Percentiles rank a stretch among this genome's conserved stretches.
These are phyloP conservation scores for Heterobasidion occidentale DNA, from an alignment of 1,284 basidiomycete genomes.

Conservation along the genomic window DNA sequence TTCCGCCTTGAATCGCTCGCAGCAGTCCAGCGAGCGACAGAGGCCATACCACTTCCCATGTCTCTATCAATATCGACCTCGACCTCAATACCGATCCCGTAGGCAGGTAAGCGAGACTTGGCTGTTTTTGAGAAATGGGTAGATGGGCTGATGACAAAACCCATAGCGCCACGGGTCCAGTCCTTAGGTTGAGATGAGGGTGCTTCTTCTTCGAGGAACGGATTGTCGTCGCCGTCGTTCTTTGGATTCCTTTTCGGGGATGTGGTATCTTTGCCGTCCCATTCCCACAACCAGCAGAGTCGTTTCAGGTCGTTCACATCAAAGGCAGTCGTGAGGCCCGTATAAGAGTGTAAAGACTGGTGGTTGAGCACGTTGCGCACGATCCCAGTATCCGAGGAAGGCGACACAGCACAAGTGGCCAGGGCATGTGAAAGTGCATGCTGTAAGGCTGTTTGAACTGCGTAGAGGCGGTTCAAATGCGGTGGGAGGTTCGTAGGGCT, in stretches of 20 bases:
- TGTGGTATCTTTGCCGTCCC: slow-evolving; percentile 40
- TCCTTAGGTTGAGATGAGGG: slow-evolving; percentile 37
- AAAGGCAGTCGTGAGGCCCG: slow-evolving; percentile 56
- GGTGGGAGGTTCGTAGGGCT: slow-evolving; percentile 35
- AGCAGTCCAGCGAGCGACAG: slow-evolving; percentile 77
- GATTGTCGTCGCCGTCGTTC: slow-evolving; percentile 53
- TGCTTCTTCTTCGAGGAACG: slow-evolving; percentile 45
- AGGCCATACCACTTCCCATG: slow-evolving; percentile 72
- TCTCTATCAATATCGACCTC: slow-evolving; percentile 76
- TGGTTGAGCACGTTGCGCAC: slow-evolving; percentile 75
- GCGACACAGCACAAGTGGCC: slow-evolving; percentile 72
- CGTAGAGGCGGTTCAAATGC: slow-evolving; percentile 51
- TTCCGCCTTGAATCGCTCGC: slow-evolving; percentile 51
- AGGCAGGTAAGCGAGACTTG: slow-evolving; percentile 65
- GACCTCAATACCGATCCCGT: slow-evolving; percentile 78
- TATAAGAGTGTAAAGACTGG: slow-evolving; percentile 58
- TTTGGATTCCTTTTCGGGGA: slow-evolving; percentile 4
- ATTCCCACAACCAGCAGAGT: slow-evolving; percentile 85
- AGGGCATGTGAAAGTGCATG: slow-evolving; percentile 76
- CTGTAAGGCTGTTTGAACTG: slow-evolving; percentile 60
- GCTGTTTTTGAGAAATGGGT: slow-evolving; percentile 59
- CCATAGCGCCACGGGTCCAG: slow-evolving; percentile 73
- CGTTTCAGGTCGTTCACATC: slow-evolving; percentile 58
- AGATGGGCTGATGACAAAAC: slow-evolving; percentile 61
- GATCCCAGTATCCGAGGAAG: slow-evolving; percentile 63